Percentiles rank a stretch among this genome's conserved stretches.
phyloP scores from a whole-genome alignment of 768 basidiomycete genomes.

The Fibroporia radiculosa region DNA sequence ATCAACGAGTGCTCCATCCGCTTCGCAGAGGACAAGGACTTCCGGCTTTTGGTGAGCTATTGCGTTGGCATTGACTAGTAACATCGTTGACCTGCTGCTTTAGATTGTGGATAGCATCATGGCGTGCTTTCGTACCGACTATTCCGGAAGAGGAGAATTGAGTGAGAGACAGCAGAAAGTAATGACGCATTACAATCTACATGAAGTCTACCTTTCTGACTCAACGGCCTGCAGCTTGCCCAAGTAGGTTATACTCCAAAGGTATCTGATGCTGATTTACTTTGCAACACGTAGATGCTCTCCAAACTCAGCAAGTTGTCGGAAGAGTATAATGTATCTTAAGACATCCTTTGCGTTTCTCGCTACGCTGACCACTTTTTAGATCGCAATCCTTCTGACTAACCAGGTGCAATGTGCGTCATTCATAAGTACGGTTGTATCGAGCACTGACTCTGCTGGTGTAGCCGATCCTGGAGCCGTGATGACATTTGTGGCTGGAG shows the following conservation, averaged over 20 bases:
- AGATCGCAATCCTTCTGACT: constrained; percentile 84
- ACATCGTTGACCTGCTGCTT: background rate
- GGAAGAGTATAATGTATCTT: constrained; percentile 79
- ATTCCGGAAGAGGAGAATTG: constrained; percentile 85
- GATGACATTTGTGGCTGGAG: constrained; percentile 92
- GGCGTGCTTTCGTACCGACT: constrained; percentile 94
- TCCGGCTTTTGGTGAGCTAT: constrained; percentile 52
- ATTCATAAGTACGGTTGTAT: background rate
- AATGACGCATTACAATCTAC: background rate
- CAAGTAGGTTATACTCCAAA: constrained; percentile 42
- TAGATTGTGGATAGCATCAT: constrained; percentile 96
- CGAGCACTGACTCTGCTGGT: constrained; percentile 1
- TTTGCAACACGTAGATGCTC: constrained; percentile 52
- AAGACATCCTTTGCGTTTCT: constrained; percentile 3
- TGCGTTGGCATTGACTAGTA: background rate
- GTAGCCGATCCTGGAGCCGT: constrained; percentile 91
- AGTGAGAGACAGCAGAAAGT: constrained; percentile 93
- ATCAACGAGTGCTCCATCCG: constrained; percentile 85
- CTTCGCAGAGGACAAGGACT: constrained; percentile 87
- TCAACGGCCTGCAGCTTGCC: constrained; percentile 48
- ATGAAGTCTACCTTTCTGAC: background rate
- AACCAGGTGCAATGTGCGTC: constrained; percentile 84
- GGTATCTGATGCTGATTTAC: background rate
- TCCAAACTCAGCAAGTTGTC: constrained; percentile 86
- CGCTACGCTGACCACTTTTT: no score